Evolutionary conservation across 129 eudicot genomes (phyloP).

Genomic region (Flaveria bidentis): DNA sequence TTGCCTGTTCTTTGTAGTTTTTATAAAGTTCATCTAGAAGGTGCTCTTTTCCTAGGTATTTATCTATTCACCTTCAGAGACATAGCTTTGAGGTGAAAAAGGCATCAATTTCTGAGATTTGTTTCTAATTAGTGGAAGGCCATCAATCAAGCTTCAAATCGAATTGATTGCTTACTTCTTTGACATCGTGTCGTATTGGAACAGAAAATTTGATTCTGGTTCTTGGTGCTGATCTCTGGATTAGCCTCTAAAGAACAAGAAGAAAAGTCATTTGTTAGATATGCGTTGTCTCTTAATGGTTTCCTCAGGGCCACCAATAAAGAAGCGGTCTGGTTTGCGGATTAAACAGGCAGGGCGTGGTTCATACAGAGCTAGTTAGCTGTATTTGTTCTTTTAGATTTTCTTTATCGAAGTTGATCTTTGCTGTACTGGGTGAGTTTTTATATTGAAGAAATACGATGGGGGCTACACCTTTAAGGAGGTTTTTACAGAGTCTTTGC

Average conservation of each 20-base stretch:
- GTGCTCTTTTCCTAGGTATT: background rate
- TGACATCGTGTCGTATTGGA: constrained; percentile 6
- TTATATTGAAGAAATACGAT: constrained; percentile 37
- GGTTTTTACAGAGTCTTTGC: constrained; percentile 74
- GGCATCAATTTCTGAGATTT: constrained; percentile 6
- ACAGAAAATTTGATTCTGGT: constrained; percentile 5
- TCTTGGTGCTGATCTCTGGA: constrained; percentile 27
- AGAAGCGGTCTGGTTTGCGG: constrained; percentile 80
- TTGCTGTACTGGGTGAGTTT: constrained; percentile 36
- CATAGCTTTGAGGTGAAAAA: background rate
- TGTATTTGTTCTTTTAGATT: constrained; percentile 26
- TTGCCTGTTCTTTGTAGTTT: constrained; percentile 25
- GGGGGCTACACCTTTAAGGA: constrained; percentile 57
- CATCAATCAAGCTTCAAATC: background rate
- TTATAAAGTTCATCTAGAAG: constrained; percentile 9
- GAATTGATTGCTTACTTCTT: constrained; percentile 11
- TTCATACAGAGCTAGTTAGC: constrained; percentile 87
- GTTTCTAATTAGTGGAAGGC: constrained; percentile 21
- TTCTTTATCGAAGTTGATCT: constrained; percentile 38
- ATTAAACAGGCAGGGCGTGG: constrained; percentile 93
- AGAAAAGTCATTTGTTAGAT: constrained; percentile 25
- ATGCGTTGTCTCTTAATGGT: constrained; percentile 56
- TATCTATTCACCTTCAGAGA: background rate
- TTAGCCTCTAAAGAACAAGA: constrained; percentile 28
- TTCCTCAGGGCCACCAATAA: constrained; percentile 86